phyloP scores from a whole-genome alignment of 768 basidiomycete species.

The Rhodotorula toruloides region DNA sequence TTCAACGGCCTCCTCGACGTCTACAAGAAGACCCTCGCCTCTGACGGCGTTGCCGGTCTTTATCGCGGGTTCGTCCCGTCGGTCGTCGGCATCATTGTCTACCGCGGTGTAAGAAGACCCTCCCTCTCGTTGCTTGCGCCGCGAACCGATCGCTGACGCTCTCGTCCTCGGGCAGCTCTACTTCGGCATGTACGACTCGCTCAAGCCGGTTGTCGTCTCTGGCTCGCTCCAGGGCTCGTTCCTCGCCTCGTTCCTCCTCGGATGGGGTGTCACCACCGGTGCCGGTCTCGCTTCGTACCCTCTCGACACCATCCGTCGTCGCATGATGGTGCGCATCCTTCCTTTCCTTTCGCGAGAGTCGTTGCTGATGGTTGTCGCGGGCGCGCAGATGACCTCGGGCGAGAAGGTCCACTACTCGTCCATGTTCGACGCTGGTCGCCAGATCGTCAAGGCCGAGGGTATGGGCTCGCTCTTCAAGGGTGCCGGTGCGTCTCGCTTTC shows the following conservation, averaged over 20 bases:
- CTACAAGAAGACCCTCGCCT: slow-evolving; percentile 81
- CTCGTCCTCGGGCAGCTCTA: slow-evolving; percentile 29
- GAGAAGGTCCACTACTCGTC: slow-evolving; percentile 92
- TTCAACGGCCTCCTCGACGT: slow-evolving; percentile 94
- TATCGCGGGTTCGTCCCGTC: slow-evolving; percentile 99
- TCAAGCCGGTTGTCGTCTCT: slow-evolving; percentile 88
- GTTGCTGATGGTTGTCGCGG: too few species aligned
- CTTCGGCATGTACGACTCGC: slow-evolving; percentile 43
- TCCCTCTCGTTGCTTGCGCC: neutral
- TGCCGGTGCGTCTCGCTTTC: slow-evolving; percentile 36
- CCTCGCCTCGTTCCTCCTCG: slow-evolving; percentile 76
- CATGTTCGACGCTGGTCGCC: slow-evolving; percentile 93
- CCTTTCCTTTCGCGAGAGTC: too few species aligned
- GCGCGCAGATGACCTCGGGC: slow-evolving; percentile 99
- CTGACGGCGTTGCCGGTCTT: slow-evolving; percentile 96
- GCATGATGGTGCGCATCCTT: too few species aligned
- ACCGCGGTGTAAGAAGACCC: slow-evolving; percentile 66
- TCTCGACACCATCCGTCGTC: slow-evolving; percentile 68
- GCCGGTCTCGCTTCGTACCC: slow-evolving; percentile 87
- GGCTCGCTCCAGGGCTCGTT: slow-evolving; percentile 84
- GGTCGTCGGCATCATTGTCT: slow-evolving; percentile 98
- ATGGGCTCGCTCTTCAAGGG: slow-evolving; percentile 96
- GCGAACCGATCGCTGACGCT: neutral
- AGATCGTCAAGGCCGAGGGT: slow-evolving; percentile 95
- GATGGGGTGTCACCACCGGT: slow-evolving; percentile 85